phyloP scores from a whole-genome alignment of 2,329 filamentous ascomycete species.

The Fusarium sp. region DNA sequence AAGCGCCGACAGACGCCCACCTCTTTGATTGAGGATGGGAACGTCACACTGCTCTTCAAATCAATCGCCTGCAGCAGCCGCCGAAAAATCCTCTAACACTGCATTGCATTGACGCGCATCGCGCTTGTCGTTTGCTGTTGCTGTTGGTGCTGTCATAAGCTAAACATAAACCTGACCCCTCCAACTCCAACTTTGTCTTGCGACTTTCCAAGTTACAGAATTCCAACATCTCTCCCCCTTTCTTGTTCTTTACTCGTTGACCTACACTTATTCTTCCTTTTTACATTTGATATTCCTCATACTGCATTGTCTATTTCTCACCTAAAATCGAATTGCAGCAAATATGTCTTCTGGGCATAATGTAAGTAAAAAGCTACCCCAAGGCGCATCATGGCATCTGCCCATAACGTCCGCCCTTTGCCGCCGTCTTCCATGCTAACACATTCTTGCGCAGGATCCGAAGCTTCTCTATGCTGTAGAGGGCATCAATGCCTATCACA shows the following conservation, averaged over 20 bases:
- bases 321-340: conserved; percentile 1
- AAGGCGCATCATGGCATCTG: conserved; percentile 26
- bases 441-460: conserved; percentile 61
- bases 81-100: conserved; percentile 10
- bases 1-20: conserved; percentile 47
- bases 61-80: conserved; percentile 24
- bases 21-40: conserved; percentile 22
- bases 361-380: conserved; percentile 39
- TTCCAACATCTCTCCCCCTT: conserved; percentile 25
- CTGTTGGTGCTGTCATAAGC: conserved; percentile 30
- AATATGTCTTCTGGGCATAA: conserved; percentile 52
- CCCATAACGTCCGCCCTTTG: conserved; percentile 25
- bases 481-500: conserved; percentile 91
- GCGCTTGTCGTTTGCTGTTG: conserved; percentile 39
- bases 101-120: conserved; percentile 36
- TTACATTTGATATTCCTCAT: neutral
- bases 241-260: conserved; percentile 15
- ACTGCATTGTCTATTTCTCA: neutral
- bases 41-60: conserved; percentile 31
- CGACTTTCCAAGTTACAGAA: conserved; percentile 39
- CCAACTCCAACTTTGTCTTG: conserved; percentile 36
- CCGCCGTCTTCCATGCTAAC: conserved; percentile 24
- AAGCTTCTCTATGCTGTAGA: conserved; percentile 79
- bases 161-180: conserved; percentile 38
- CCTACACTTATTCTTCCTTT: conserved; percentile 10